These are phyloP conservation scores for Claviceps sp. DNA, from an alignment of 2,329 filamentous ascomycete species.

Conservation along the genomic window DNA sequence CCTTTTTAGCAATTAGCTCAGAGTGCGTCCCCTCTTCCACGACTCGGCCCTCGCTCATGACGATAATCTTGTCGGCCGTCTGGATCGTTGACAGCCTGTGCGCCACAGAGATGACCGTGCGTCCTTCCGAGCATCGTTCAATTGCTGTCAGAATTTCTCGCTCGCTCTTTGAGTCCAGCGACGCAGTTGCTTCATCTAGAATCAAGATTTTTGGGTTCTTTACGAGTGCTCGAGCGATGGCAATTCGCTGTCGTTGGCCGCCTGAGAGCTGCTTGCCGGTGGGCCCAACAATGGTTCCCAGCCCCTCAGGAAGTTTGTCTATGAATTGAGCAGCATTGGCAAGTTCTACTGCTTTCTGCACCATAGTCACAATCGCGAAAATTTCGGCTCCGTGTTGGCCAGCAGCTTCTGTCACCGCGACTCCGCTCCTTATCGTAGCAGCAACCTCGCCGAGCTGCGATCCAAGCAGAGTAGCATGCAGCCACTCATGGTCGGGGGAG, in stretches of 20 bases:
- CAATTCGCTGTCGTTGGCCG: conserved; percentile 49
- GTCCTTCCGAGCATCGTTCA: neutral
- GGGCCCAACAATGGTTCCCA: conserved; percentile 34
- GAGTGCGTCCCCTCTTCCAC: conserved; percentile 1
- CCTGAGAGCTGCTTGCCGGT: conserved; percentile 48
- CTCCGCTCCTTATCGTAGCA: neutral
- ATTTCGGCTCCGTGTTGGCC: neutral
- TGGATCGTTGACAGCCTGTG: conserved; percentile 6
- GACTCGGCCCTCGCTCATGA: conserved; percentile 29
- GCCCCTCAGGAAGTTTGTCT: neutral
- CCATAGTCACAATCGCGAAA: neutral
- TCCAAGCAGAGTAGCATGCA: conserved; percentile 15
- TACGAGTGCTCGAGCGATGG: conserved; percentile 32
- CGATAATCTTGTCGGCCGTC: conserved; percentile 16
- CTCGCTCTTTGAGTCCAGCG: conserved; percentile 4
- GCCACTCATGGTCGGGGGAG: conserved; percentile 30
- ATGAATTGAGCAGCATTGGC: conserved; percentile 1
- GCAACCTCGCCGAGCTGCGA: neutral
- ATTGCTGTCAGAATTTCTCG: conserved; percentile 2
- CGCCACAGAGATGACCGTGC: conserved; percentile 2
- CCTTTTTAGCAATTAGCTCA: conserved; percentile 19
- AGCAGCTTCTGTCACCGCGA: neutral
- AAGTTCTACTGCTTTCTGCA: neutral
- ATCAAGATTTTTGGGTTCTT: conserved; percentile 33
- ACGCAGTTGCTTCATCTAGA: conserved; percentile 37